Percentiles rank a stretch among this genome's conserved stretches.
These are phyloP conservation scores for Pseudogymnoascus sp. DNA, from an alignment of 2,329 filamentous ascomycete genomes.

Conservation along the genomic window DNA sequence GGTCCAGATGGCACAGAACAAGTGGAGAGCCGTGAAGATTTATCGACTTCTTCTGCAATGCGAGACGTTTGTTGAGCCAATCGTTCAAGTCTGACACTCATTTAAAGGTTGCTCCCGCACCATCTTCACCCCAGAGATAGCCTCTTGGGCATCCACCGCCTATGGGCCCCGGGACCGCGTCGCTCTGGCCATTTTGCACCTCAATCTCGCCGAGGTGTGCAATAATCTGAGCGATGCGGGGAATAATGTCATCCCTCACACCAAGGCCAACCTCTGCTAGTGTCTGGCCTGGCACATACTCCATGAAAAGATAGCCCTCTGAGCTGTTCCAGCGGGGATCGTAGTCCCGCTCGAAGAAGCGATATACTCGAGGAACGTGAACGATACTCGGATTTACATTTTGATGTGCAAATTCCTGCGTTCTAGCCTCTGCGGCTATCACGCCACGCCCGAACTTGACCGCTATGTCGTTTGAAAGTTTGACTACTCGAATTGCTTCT, in stretches of 20 bases:
- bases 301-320: slow-evolving; percentile 23
- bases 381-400: slow-evolving; percentile 17
- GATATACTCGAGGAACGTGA: slow-evolving; percentile 19
- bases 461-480: slow-evolving; percentile 14
- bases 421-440: slow-evolving; percentile 17
- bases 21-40: slow-evolving; percentile 20
- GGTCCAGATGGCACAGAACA: slow-evolving; percentile 23
- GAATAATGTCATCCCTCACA: slow-evolving; percentile 12
- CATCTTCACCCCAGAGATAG: slow-evolving; percentile 20
- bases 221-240: slow-evolving; percentile 16
- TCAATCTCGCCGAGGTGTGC: slow-evolving; percentile 14
- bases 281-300: slow-evolving; percentile 20
- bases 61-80: background rate
- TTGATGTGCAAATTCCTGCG: slow-evolving; percentile 18
- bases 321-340: background rate
- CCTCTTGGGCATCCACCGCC: slow-evolving; percentile 15
- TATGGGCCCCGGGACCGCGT: slow-evolving; percentile 16
- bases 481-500: slow-evolving; percentile 11
- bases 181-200: background rate
- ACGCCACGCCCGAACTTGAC: slow-evolving; percentile 18
- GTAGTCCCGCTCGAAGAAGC: slow-evolving; percentile 15
- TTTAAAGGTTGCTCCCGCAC: background rate
- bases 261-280: slow-evolving; percentile 16
- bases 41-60: slow-evolving; percentile 9
- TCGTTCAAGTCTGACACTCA: background rate